These are phyloP conservation scores for Yarrowia sp. DNA, from an alignment of 805 yeast genomes.

Conservation along the genomic window DNA sequence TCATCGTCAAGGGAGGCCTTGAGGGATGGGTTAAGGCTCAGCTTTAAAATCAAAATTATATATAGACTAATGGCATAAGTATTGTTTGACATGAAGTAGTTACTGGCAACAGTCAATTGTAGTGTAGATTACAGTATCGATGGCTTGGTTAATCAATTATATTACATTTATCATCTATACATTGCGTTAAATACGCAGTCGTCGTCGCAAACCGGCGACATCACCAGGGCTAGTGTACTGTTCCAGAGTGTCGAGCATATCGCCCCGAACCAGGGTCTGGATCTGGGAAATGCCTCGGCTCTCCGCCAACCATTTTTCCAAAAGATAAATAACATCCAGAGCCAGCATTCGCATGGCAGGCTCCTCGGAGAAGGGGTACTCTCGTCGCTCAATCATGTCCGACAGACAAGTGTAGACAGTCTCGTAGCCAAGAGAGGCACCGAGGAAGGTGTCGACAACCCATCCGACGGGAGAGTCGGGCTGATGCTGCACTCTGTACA, in stretches of 20 bases:
- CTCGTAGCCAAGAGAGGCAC: conserved; percentile 39
- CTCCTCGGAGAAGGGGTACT: conserved; percentile 37
- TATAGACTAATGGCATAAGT: conserved; percentile 21
- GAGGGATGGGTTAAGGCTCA: conserved; percentile 93
- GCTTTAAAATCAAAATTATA: conserved; percentile 16
- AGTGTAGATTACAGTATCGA: neutral
- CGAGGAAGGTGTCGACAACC: conserved; percentile 42
- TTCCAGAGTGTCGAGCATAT: conserved; percentile 12
- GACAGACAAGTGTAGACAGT: conserved; percentile 35
- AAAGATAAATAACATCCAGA: conserved; percentile 34
- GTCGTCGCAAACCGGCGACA: conserved; percentile 8
- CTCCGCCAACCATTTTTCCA: conserved; percentile 33
- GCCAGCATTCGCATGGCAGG: conserved; percentile 33
- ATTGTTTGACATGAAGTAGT: neutral
- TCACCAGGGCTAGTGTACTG: conserved; percentile 5
- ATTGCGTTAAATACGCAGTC: conserved; percentile 17
- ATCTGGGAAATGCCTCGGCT: conserved; percentile 24
- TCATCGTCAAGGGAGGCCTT: conserved; percentile 93
- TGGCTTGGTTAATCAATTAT: neutral
- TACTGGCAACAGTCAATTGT: neutral
- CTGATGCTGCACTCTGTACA: conserved; percentile 48
- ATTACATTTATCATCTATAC: conserved; percentile 24
- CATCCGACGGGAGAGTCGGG: conserved; percentile 44
- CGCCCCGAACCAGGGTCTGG: neutral
- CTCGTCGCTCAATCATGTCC: conserved; percentile 37